Base-by-base conservation (phyloP, 208 protist genomes). In the Leishmania mexicana region DNA sequence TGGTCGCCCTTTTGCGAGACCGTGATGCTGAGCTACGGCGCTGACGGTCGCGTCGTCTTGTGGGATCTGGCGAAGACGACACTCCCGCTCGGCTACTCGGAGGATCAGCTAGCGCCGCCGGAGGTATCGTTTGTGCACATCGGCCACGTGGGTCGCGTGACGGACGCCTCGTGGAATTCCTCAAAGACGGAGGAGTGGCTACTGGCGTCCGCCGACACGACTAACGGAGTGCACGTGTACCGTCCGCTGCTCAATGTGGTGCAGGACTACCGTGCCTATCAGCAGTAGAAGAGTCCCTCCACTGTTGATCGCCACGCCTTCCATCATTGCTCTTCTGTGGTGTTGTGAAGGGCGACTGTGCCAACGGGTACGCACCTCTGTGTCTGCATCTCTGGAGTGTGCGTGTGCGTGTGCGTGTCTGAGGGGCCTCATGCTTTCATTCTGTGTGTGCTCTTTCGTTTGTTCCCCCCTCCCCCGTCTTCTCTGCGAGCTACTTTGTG, bases 181-280 rank as follows among this genome's bases (percentile, higher is more conserved):
- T 95, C 92, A 74, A 85, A 81, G 72, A 90, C 94, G 70, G 95
- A 99, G 78, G 85, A 93, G 31, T 99, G 97, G 98, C 76, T 99
- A 40, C 83, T 99, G 68, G 91, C 95, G 40, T 98, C 92, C 7
- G 93, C 98, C 35, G 96, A 98, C 80, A 98, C 98, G 65, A 95
- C 98, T 80, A 99, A 99, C 89, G 94, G 99, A 45, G 64, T 99
- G n/a, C 98, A 99, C 78, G 80, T 99, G 31, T 92, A 93, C 76
- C 76, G 79, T 38, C 87, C 91, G 6, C 64, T 73, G 65, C 68
- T 75, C 65, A 68, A 76, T 64, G 85, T 90, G 3, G 84, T 93
- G 28, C 67, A 83, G 83, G 91, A 93, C 77, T 90, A 91, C 80
- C 76, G 49, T 45, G 67, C 75, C 73, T 78, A 75, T 62, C 60